Evolutionary conservation across 208 protist species (phyloP).

Genomic region (Crithidia bombi): DNA sequence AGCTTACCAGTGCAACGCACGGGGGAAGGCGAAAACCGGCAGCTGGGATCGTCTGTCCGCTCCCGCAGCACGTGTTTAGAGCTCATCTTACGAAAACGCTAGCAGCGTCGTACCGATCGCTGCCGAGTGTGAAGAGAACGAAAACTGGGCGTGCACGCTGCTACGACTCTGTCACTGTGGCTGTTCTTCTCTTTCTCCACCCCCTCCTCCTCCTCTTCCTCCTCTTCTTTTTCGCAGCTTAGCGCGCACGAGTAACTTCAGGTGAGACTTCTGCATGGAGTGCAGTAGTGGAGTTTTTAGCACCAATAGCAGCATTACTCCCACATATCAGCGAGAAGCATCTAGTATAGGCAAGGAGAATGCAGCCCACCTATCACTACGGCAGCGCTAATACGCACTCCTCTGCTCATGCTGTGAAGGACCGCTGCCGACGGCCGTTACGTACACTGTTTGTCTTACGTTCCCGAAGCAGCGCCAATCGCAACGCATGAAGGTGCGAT

Average conservation of each 20-base stretch:
- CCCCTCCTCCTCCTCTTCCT: neutral
- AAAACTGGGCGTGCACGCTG: no score
- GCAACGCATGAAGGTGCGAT: neutral
- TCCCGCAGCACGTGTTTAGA: neutral
- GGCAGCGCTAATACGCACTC: neutral
- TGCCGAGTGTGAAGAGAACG: no score
- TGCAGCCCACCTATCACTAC: conserved; percentile 7
- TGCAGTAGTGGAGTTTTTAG: no score
- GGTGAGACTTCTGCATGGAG: no score
- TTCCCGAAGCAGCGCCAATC: conserved; percentile 4
- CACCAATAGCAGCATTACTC: no score
- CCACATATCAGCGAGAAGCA: neutral
- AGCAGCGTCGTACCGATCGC: no score
- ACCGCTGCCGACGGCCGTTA: conserved; percentile 1
- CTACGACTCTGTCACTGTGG: no score
- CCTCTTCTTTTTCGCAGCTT: conserved; percentile 4
- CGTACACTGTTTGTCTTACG: conserved; percentile 24
- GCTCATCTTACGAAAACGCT: no score
- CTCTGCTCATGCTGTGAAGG: neutral
- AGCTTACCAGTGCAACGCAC: neutral
- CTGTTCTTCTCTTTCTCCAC: neutral
- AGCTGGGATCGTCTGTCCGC: neutral
- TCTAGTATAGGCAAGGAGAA: neutral
- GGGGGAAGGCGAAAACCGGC: neutral
- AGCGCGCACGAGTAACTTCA: no score